Percentiles rank a stretch among this genome's conserved stretches.
phyloP scores from a whole-genome alignment of 1,139 yeast species.

The Scheffersomyces illinoinensis region DNA sequence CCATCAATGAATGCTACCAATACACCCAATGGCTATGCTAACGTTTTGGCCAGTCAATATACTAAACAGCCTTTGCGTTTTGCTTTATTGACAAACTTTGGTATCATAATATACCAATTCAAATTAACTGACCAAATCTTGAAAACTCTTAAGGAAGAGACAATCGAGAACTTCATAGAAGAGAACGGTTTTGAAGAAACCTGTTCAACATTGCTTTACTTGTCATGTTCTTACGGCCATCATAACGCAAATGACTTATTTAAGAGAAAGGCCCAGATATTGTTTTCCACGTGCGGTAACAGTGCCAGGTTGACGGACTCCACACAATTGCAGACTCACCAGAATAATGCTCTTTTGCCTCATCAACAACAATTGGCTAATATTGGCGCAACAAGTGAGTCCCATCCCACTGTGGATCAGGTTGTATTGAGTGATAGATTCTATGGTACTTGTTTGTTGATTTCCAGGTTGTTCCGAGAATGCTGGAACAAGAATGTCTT shows the following conservation, averaged over 20 bases:
- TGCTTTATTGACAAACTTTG: conserved; percentile 79
- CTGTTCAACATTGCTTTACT: conserved; percentile 81
- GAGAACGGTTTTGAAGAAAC: conserved; percentile 66
- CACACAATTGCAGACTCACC: conserved; percentile 4
- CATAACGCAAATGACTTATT: conserved; percentile 50
- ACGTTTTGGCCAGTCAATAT: conserved; percentile 84
- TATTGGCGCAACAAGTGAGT: conserved; percentile 10
- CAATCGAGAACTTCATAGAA: conserved; percentile 47
- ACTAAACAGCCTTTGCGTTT: conserved; percentile 61
- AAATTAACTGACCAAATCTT: conserved; percentile 80
- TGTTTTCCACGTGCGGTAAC: conserved; percentile 57
- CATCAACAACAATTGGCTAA: conserved; percentile 10
- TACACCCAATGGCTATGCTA: conserved; percentile 77
- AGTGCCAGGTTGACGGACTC: conserved; percentile 48
- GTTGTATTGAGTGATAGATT: conserved; percentile 89
- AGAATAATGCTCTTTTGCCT: conserved; percentile 4
- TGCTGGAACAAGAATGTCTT: conserved; percentile 79
- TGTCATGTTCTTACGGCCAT: conserved; percentile 71
- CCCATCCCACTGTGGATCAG: conserved; percentile 56
- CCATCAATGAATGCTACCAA: conserved; percentile 71
- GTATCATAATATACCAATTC: conserved; percentile 73
- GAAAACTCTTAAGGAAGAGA: conserved; percentile 65
- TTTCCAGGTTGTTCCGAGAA: conserved; percentile 75
- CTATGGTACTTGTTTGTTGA: conserved; percentile 82
- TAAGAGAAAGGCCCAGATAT: conserved; percentile 50